These are phyloP conservation scores for Pseudocercospora fuligena DNA, from an alignment of 2,329 filamentous ascomycete species.

Conservation along the genomic window DNA sequence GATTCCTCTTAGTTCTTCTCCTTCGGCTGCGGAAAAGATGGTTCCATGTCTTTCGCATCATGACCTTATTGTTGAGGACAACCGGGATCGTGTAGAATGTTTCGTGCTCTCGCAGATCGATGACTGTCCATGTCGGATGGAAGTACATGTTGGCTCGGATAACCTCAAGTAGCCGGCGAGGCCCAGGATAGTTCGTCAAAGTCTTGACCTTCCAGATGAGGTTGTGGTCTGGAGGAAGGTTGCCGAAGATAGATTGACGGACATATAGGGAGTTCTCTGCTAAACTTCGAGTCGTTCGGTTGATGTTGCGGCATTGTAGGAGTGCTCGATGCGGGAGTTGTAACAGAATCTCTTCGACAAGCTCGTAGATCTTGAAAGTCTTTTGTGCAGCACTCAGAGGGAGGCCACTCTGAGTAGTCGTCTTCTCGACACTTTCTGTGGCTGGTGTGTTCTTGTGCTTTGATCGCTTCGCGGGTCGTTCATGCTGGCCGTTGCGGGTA, in stretches of 20 bases:
- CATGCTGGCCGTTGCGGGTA: no score
- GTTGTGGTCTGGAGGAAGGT: not conserved
- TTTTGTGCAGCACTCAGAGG: not conserved
- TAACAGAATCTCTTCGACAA: not conserved
- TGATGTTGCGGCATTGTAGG: not conserved
- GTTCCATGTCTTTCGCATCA: not conserved
- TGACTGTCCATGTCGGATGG: not conserved
- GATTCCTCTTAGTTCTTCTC: no score
- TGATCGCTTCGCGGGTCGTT: no score
- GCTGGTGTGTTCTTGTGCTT: no score
- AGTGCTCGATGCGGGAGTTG: not conserved
- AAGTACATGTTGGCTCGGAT: not conserved
- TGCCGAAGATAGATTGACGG: not conserved
- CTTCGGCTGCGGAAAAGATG: no score
- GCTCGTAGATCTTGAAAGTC: not conserved
- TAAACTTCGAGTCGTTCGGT: not conserved
- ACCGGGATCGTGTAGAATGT: not conserved
- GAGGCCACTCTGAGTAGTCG: no score
- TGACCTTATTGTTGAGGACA: not conserved
- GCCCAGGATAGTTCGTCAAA: not conserved
- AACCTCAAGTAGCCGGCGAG: not conserved
- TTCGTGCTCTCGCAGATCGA: not conserved
- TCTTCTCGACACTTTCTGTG: not conserved
- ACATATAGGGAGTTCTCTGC: not conserved
- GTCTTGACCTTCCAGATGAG: not conserved